Conservation (phyloP, 164 flowering plant genomes). For the Echeveria elegans region DNA sequence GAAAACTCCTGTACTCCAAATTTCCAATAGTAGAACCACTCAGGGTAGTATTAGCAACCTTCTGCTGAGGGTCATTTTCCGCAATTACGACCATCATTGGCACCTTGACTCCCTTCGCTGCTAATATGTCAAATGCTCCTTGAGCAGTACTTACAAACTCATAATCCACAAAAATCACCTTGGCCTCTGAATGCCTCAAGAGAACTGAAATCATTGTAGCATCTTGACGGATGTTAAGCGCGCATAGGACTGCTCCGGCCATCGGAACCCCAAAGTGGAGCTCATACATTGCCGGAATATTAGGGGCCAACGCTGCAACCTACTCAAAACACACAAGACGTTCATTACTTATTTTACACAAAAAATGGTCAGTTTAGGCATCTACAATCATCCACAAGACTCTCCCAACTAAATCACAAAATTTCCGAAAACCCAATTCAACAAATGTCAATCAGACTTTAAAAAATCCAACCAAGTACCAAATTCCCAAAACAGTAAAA, state of each 20-base stretch:
- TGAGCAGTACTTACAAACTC: conserved; percentile 19
- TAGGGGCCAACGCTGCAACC: conserved; percentile 53
- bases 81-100: conserved; percentile 25
- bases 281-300: conserved; percentile 55
- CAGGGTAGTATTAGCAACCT: not conserved
- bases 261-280: conserved; percentile 63
- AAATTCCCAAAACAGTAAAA: not conserved
- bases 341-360: not conserved
- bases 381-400: not conserved
- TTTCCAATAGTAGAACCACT: not conserved
- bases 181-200: conserved; percentile 43
- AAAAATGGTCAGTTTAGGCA: not conserved
- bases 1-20: conserved; percentile 26
- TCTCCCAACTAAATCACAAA: not conserved
- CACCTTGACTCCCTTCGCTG: conserved; percentile 13
- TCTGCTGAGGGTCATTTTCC: conserved; percentile 15
- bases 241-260: conserved; percentile 51
- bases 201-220: conserved; percentile 36
- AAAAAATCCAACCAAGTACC: not conserved
- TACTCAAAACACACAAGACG: conserved; percentile 15
- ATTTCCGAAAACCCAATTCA: too few species aligned
- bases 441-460: not conserved
- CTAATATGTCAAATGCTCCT: conserved; percentile 25
- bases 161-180: conserved; percentile 35
- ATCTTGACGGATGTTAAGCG: conserved; percentile 47